These are phyloP conservation scores for Achaetomium macrosporum DNA, from an alignment of 2,329 filamentous ascomycete species.

Conservation along the genomic window DNA sequence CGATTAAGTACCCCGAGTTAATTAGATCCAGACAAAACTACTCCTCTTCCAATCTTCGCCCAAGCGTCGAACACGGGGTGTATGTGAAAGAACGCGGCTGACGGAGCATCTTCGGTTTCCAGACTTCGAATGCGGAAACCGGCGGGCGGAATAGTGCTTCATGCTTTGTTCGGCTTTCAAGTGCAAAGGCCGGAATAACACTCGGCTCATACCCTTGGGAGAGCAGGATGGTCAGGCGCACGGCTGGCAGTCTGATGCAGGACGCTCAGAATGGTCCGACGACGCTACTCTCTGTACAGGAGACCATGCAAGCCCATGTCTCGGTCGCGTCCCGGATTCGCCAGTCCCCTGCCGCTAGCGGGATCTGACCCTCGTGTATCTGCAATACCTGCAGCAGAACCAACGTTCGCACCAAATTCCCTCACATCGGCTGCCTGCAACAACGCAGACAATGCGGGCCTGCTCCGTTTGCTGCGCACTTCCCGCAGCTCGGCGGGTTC, in stretches of 20 bases:
- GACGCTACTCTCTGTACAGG: not conserved
- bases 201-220: not conserved
- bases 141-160: not conserved
- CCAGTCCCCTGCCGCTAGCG: slow-evolving; percentile 4
- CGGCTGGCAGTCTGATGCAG: slow-evolving; percentile 8
- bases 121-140: too few species aligned
- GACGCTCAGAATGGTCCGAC: slow-evolving; percentile 1
- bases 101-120: too few species aligned
- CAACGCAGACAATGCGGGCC: not conserved
- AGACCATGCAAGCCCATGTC: slow-evolving; percentile 9
- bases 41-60: too few species aligned
- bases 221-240: slow-evolving; percentile 21
- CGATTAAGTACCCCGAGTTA: too few species aligned
- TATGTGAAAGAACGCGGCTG: too few species aligned
- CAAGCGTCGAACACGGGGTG: too few species aligned
- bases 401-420: slow-evolving; percentile 6
- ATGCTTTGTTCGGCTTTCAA: not conserved
- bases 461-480: not conserved
- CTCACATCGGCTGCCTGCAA: not conserved
- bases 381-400: not conserved
- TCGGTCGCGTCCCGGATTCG: slow-evolving; percentile 16
- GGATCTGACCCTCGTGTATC: slow-evolving; percentile 6
- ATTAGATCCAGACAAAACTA: too few species aligned
- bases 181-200: not conserved
- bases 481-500: too few species aligned